A percentile compares a stretch with the other conserved stretches of the same genome.
Evolutionary conservation across 352 stramenopile genomes (phyloP).

Genomic region (Phytophthora vignae): DNA sequence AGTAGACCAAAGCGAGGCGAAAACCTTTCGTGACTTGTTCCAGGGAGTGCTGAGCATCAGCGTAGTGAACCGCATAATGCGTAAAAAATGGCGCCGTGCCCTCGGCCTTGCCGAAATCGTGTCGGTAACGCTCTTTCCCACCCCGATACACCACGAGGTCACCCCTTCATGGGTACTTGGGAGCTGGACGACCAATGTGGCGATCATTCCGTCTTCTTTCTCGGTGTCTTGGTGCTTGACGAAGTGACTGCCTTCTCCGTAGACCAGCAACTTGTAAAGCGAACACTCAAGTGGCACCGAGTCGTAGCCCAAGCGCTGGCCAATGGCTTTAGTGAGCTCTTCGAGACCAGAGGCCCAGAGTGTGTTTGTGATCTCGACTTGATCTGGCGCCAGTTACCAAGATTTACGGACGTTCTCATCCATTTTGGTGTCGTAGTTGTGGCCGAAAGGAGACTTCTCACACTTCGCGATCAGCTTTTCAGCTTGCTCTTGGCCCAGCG

Average conservation of each 20-base stretch:
- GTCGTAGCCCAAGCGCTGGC: slow-evolving; percentile 13
- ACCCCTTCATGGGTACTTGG: slow-evolving; percentile 36
- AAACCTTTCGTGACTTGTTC: slow-evolving; percentile 25
- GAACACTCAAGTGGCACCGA: slow-evolving; percentile 18
- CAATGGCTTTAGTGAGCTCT: slow-evolving; percentile 3
- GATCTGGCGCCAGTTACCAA: slow-evolving; percentile 18
- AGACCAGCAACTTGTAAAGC: slow-evolving; percentile 62
- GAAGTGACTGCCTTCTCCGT: slow-evolving; percentile 50
- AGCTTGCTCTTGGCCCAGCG: slow-evolving; percentile 5
- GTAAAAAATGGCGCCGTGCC: slow-evolving; percentile 12
- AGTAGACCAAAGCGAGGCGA: slow-evolving; percentile 30
- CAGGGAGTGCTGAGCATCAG: slow-evolving; percentile 27
- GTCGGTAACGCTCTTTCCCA: slow-evolving; percentile 6
- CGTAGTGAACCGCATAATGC: slow-evolving; percentile 37
- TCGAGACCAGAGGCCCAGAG: slow-evolving; percentile 10
- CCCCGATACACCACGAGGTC: slow-evolving; percentile 29
- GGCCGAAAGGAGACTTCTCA: slow-evolving; percentile 24
- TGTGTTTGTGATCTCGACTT: slow-evolving; percentile 13
- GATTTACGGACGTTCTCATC: slow-evolving; percentile 22
- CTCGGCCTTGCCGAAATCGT: slow-evolving; percentile 30
- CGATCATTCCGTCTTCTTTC: slow-evolving; percentile 64
- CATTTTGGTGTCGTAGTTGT: slow-evolving; percentile 15
- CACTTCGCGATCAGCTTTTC: slow-evolving; percentile 22
- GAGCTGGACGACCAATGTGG: slow-evolving; percentile 54
- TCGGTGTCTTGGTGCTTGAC: slow-evolving; percentile 57